Percentiles rank a stretch among this genome's conserved stretches.
These are phyloP conservation scores for Solanum pennellii DNA, from an alignment of 257 asterid genomes.

Conservation along the genomic window DNA sequence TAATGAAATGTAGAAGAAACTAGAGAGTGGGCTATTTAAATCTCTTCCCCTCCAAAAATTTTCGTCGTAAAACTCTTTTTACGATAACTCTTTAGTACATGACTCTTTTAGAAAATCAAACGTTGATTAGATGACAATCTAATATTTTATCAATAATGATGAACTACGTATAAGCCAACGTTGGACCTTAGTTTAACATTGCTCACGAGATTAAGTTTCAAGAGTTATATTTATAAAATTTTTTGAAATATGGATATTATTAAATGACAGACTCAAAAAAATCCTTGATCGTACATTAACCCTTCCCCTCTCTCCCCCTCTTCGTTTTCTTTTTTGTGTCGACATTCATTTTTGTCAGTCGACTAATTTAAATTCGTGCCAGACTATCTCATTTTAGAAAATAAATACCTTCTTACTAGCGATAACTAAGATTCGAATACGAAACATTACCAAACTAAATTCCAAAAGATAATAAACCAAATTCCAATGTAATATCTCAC, in stretches of 20 bases:
- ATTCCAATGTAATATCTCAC: neutral
- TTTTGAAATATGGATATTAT: neutral
- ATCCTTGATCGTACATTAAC: neutral
- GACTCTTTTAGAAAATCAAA: neutral
- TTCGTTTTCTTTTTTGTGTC: neutral
- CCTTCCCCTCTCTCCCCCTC: neutral
- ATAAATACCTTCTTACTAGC: fast-evolving
- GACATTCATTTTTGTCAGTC: fast-evolving
- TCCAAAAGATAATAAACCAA: neutral
- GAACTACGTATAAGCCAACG: neutral
- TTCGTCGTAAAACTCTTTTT: neutral
- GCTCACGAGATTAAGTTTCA: neutral
- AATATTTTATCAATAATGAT: neutral
- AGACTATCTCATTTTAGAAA: too few species aligned
- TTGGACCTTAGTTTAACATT: neutral
- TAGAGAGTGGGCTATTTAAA: neutral
- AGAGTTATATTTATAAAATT: neutral
- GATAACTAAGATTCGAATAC: neutral
- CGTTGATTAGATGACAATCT: neutral
- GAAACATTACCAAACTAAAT: neutral
- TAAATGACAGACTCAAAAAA: neutral
- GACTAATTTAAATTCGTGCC: neutral
- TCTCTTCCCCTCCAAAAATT: neutral
- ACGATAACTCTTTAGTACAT: too few species aligned
- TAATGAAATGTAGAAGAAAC: neutral